These are phyloP conservation scores for Berkeleyomyces basicola DNA, from an alignment of 2,329 filamentous ascomycete genomes.

Conservation along the genomic window DNA sequence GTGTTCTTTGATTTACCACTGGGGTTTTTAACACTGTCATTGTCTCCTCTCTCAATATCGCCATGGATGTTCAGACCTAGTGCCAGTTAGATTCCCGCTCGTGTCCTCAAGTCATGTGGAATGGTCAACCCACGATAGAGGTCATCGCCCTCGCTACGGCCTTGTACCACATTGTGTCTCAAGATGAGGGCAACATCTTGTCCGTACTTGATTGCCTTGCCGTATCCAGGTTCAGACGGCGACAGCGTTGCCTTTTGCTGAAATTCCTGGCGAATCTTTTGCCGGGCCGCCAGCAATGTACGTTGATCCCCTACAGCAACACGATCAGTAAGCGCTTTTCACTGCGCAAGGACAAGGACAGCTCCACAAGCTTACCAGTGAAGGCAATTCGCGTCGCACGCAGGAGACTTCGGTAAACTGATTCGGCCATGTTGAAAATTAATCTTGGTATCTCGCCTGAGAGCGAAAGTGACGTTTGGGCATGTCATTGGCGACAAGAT, in stretches of 20 bases:
- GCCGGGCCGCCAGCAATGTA: conserved; percentile 52
- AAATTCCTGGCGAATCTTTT: conserved; percentile 60
- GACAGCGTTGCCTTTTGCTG: conserved; percentile 45
- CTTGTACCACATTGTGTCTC: conserved; percentile 76
- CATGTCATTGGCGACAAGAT: neutral
- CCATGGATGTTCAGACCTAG: conserved; percentile 77
- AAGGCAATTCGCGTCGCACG: conserved; percentile 75
- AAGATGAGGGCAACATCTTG: conserved; percentile 69
- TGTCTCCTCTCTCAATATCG: conserved; percentile 80
- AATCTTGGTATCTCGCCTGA: neutral
- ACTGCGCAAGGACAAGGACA: neutral
- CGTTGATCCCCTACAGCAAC: conserved; percentile 45
- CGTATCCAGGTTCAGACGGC: conserved; percentile 39
- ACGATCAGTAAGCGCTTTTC: neutral
- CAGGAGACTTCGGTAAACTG: conserved; percentile 66
- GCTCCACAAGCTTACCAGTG: conserved; percentile 38
- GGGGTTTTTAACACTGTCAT: conserved; percentile 61
- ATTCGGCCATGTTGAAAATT: conserved; percentile 39
- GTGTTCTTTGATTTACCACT: neutral
- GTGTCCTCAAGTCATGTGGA: neutral
- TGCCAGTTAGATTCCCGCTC: neutral
- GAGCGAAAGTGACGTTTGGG: neutral
- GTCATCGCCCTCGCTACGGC: conserved; percentile 35
- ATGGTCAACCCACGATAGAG: conserved; percentile 41
- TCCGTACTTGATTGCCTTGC: conserved; percentile 57